Evolutionary conservation across 768 basidiomycete species (phyloP).

Genomic region (Boletus sp.): DNA sequence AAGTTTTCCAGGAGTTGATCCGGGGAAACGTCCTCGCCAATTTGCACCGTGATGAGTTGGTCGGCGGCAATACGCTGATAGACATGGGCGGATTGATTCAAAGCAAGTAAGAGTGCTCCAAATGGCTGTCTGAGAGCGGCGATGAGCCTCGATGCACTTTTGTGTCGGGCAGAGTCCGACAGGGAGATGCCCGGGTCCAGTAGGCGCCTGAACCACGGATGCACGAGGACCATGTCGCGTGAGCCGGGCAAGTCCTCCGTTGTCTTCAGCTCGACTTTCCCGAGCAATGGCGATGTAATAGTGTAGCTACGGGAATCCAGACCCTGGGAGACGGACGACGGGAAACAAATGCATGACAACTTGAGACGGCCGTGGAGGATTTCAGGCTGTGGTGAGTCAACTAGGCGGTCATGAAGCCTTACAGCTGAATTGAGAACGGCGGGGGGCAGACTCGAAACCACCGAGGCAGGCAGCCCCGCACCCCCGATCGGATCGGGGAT

Average conservation of each 20-base stretch:
- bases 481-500: not conserved
- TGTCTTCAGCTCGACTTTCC: conserved; percentile 3
- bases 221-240: conserved; percentile 8
- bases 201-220: conserved; percentile 12
- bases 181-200: conserved; percentile 2
- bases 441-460: not conserved
- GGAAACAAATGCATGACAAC: conserved; percentile 11
- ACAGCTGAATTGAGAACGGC: not conserved
- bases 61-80: conserved; percentile 15
- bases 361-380: conserved; percentile 10
- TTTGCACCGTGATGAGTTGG: not conserved
- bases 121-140: conserved; percentile 9
- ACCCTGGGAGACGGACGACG: not conserved
- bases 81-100: not conserved
- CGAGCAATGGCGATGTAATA: not conserved
- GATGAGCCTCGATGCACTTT: conserved; percentile 5
- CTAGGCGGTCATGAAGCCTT: conserved; percentile 4
- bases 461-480: not conserved
- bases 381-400: conserved; percentile 5
- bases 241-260: conserved; percentile 2
- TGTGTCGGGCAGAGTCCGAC: not conserved
- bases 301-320: not conserved
- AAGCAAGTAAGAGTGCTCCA: conserved; percentile 13
- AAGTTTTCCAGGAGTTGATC: conserved; percentile 1
- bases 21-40: conserved; percentile 6